phyloP scores from a whole-genome alignment of 1,139 yeast genomes.

The Lodderomyces oxycetoniae region DNA sequence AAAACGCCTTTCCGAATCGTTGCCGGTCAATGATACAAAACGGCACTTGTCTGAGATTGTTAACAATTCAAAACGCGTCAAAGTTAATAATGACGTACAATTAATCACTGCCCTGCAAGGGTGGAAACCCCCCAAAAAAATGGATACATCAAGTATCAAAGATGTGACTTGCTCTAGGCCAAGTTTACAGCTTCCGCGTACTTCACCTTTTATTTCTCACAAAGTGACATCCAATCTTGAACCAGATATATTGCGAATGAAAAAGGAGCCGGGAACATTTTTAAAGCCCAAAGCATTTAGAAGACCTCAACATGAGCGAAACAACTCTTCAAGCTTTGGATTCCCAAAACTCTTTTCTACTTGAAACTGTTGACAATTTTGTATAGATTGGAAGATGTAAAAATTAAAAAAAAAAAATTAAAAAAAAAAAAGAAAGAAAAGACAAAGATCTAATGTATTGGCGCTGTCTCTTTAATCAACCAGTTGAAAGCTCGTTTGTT shows the following conservation, averaged over 20 bases:
- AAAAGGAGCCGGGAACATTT: conserved; percentile 52
- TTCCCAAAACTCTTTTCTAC: conserved; percentile 22
- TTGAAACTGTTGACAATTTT: too few relatives aligned
- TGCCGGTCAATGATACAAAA: conserved; percentile 3
- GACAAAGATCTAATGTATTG: conserved; percentile 14
- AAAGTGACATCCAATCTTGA: conserved; percentile 23
- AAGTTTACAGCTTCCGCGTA: conserved; percentile 19
- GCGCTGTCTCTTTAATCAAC: conserved; percentile 36
- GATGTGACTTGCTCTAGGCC: conserved; percentile 12
- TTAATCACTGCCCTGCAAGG: neutral
- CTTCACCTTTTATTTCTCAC: conserved; percentile 37
- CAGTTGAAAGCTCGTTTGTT: conserved; percentile 36
- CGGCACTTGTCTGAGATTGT: conserved; percentile 4
- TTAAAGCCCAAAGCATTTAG: conserved; percentile 23
- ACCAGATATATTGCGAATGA: too few relatives aligned
- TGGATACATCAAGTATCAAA: neutral
- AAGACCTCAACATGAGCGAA: conserved; percentile 17
- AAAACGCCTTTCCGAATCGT: neutral
- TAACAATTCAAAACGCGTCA: conserved; percentile 1
- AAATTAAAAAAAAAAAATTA: too few relatives aligned
- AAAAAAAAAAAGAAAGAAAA: neutral
- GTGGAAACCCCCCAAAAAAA: neutral
- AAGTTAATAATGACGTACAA: neutral
- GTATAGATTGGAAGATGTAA: too few relatives aligned
- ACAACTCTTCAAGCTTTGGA: conserved; percentile 18